A percentile compares a stretch with the other conserved stretches of the same genome.
Evolutionary conservation across 495 filamentous ascomycete species (phyloP).

Genomic region (Penicilliopsis zonata): DNA sequence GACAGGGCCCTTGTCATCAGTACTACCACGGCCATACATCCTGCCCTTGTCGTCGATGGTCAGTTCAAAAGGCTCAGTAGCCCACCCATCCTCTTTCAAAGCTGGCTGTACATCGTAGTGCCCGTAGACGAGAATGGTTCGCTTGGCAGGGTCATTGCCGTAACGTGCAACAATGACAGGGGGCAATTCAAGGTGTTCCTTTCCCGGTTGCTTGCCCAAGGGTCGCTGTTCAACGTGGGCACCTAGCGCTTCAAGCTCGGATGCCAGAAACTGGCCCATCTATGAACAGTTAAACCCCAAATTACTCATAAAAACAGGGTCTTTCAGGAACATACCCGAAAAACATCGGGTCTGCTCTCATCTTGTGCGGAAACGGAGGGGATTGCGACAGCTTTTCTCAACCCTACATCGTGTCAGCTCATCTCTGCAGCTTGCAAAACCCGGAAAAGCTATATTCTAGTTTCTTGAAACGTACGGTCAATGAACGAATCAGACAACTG

Average conservation of each 20-base stretch:
- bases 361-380: constrained; percentile 91
- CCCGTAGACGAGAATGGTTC: constrained; percentile 91
- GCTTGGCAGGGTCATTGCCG: constrained; percentile 80
- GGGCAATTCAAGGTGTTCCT: constrained; percentile 80
- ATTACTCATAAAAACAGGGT: not conserved
- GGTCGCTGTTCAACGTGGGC: constrained; percentile 73
- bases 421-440: not conserved
- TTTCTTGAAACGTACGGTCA: constrained; percentile 60
- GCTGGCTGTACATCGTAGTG: constrained; percentile 99
- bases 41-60: constrained; percentile 78
- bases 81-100: constrained; percentile 87
- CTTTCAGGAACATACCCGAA: constrained; percentile 38
- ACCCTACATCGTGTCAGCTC: constrained; percentile 27
- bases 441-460: constrained; percentile 1
- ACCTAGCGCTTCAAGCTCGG: constrained; percentile 70
- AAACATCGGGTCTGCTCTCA: constrained; percentile 74
- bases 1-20: constrained; percentile 97
- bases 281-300: constrained; percentile 13
- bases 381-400: constrained; percentile 87
- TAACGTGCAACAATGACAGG: constrained; percentile 88
- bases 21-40: constrained; percentile 93
- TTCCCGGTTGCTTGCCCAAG: constrained; percentile 81
- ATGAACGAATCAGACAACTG: constrained; percentile 71
- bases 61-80: constrained; percentile 86
- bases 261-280: constrained; percentile 88